Evolutionary conservation across 768 basidiomycete genomes (phyloP).

Genomic region (Mycena latifolia): DNA sequence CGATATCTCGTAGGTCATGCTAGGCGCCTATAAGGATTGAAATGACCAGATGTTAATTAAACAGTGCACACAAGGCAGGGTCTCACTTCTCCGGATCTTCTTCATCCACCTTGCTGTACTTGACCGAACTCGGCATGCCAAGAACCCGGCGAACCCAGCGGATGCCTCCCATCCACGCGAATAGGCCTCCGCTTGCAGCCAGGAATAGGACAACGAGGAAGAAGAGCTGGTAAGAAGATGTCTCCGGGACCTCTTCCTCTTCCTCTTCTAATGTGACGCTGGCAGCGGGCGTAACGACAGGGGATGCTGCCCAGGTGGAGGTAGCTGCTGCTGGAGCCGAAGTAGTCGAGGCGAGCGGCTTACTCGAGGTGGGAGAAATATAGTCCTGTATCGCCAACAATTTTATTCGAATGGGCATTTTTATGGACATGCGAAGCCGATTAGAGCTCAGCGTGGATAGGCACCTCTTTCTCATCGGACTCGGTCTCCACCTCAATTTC

Average conservation of each 20-base stretch:
- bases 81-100: constrained; percentile 66
- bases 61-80: constrained; percentile 22
- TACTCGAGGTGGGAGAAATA: neutral
- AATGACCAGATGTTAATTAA: constrained; percentile 13
- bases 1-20: constrained; percentile 23
- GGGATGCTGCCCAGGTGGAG: constrained; percentile 18
- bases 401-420: constrained; percentile 66
- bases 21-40: constrained; percentile 28
- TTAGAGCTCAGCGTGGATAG: constrained; percentile 95
- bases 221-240: constrained; percentile 45
- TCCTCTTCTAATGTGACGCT: constrained; percentile 33
- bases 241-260: constrained; percentile 29
- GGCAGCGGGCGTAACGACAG: constrained; percentile 26
- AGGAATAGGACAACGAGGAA: constrained; percentile 58
- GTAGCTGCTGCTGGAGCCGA: constrained; percentile 21
- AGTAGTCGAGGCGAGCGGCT: constrained; percentile 13
- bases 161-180: constrained; percentile 66
- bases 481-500: constrained; percentile 65
- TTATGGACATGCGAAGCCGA: constrained; percentile 51
- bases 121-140: constrained; percentile 46
- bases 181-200: constrained; percentile 56
- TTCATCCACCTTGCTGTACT: constrained; percentile 61
- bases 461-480: constrained; percentile 88
- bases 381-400: constrained; percentile 63
- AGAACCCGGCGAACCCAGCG: constrained; percentile 58